A percentile compares a stretch with the other conserved stretches of the same genome.
phyloP scores from a whole-genome alignment of 495 filamentous ascomycete genomes.

The Hypoxylon fuscum region DNA sequence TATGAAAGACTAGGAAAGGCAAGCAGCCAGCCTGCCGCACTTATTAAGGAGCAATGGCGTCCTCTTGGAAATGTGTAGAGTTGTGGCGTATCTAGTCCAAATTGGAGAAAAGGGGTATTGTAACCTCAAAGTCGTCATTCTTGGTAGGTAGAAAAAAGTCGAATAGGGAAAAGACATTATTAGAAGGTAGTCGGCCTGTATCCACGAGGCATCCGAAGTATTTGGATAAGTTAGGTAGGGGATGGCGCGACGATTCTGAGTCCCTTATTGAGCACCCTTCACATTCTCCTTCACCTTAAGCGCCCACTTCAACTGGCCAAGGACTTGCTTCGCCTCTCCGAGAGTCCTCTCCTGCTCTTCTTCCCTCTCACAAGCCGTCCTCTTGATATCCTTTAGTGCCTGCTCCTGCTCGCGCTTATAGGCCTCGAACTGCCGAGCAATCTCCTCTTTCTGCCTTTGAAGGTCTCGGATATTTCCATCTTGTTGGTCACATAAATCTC shows the following conservation, averaged over 20 bases:
- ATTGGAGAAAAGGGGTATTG: conserved; percentile 13
- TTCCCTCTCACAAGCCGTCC: conserved; percentile 62
- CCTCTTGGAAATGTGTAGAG: conserved; percentile 3
- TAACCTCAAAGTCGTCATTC: conserved; percentile 15
- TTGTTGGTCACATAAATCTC: conserved; percentile 74
- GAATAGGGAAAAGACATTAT: background rate
- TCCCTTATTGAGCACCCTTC: conserved; percentile 56
- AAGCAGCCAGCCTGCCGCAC: too few relatives aligned
- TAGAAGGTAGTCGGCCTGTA: background rate
- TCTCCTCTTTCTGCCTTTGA: conserved; percentile 66
- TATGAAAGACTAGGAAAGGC: too few relatives aligned
- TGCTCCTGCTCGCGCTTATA: conserved; percentile 73
- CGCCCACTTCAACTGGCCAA: conserved; percentile 74
- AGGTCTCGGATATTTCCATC: conserved; percentile 69
- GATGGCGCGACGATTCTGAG: background rate
- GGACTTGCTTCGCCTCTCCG: conserved; percentile 67
- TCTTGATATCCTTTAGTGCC: conserved; percentile 64
- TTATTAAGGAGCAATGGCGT: background rate
- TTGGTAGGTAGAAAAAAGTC: background rate
- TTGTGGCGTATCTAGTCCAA: background rate
- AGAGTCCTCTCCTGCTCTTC: conserved; percentile 63
- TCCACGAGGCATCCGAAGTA: background rate
- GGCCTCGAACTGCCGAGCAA: conserved; percentile 63
- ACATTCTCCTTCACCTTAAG: conserved; percentile 69
- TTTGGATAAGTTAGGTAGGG: background rate